Evolutionary conservation across 345 rosid genomes (phyloP).

Genomic region (Psidium friedrichsthalianum): DNA sequence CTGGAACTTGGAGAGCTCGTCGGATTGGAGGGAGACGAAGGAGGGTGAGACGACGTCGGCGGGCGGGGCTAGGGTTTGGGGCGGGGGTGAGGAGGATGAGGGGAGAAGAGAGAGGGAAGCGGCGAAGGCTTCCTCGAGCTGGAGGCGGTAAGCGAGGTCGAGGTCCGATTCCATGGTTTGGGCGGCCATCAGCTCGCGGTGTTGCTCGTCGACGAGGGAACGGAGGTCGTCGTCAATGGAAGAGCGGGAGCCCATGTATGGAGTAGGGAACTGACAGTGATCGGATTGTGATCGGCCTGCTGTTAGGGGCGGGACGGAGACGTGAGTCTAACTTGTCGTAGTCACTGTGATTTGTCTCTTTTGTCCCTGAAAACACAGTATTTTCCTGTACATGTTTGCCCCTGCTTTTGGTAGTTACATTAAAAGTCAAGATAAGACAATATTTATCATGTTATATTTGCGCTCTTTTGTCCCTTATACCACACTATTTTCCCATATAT

Average conservation of each 20-base stretch:
- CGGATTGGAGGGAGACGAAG: slow-evolving; percentile 10
- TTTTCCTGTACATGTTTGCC: too few species aligned
- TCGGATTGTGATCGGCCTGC: background rate
- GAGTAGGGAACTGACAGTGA: background rate
- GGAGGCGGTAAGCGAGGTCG: slow-evolving; percentile 45
- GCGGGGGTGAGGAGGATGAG: slow-evolving; percentile 1
- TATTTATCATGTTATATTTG: too few species aligned
- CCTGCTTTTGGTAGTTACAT: too few species aligned
- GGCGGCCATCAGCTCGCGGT: slow-evolving; percentile 5
- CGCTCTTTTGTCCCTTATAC: too few species aligned
- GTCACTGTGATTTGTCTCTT: background rate
- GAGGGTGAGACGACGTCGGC: background rate
- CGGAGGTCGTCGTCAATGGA: background rate
- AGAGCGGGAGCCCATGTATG: background rate
- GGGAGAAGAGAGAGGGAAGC: slow-evolving; percentile 27
- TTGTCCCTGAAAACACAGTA: background rate
- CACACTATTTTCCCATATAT: too few species aligned
- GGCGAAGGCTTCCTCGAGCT: slow-evolving; percentile 42
- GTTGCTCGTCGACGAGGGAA: slow-evolving; percentile 1
- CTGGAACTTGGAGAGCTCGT: slow-evolving; percentile 18
- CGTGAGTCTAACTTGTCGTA: background rate
- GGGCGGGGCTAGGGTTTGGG: background rate
- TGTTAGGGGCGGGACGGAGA: background rate
- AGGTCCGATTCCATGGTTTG: slow-evolving; percentile 19
- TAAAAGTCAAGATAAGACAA: background rate